Conservation (phyloP, 140 eudicot genomes). For the Anethum foeniculum region DNA sequence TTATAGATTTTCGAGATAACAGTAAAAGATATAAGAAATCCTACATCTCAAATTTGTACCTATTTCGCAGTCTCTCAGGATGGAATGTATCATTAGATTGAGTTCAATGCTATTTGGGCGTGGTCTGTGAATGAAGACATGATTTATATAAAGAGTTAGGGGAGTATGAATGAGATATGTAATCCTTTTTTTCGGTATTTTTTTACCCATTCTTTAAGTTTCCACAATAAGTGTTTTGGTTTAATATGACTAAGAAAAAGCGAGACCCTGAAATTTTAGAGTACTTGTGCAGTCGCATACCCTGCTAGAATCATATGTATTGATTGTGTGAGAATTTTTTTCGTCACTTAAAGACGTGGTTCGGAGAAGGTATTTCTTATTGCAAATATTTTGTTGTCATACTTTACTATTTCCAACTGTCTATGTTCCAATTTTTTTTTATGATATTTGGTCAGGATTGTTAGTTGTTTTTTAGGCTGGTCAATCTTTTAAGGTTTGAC, state of each 20-base stretch:
- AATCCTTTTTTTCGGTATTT: no score
- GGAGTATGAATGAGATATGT: no score
- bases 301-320: neutral
- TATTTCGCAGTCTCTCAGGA: no score
- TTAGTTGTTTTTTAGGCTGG: neutral
- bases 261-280: neutral
- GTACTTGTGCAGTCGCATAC: neutral
- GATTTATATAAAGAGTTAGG: no score
- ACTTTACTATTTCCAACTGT: no score
- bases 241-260: neutral
- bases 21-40: neutral
- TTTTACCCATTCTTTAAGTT: no score
- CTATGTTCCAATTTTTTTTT: neutral
- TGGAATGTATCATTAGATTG: neutral
- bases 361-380: neutral
- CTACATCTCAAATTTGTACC: neutral
- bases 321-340: neutral
- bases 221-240: neutral
- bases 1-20: neutral
- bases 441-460: neutral
- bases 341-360: neutral
- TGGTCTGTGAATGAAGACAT: neutral
- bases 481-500: neutral
- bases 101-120: neutral
- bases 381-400: neutral